Evolutionary conservation across 495 filamentous ascomycete species (phyloP).

Genomic region (Penicillium bovifimosum): DNA sequence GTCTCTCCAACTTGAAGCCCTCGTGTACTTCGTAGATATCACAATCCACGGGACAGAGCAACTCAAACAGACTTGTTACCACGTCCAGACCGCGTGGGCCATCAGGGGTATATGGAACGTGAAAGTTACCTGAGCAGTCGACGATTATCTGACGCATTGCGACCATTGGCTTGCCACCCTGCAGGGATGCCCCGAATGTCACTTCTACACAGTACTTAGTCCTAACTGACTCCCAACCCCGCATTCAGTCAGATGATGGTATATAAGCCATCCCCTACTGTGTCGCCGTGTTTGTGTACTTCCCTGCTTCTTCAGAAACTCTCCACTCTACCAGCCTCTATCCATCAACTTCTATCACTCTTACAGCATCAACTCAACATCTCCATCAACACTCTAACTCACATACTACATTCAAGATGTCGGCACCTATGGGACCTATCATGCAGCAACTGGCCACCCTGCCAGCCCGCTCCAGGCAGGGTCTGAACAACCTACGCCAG

Average conservation of each 20-base stretch:
- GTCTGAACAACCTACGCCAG: slow-evolving; percentile 25
- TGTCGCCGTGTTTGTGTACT: background rate
- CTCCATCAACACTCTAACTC: background rate
- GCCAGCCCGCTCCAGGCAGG: slow-evolving; percentile 27
- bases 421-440: slow-evolving; percentile 22
- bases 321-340: slow-evolving; percentile 7
- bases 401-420: slow-evolving; percentile 15
- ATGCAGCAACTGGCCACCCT: slow-evolving; percentile 19
- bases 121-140: slow-evolving; percentile 3
- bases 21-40: background rate
- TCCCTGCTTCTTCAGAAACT: slow-evolving; percentile 1
- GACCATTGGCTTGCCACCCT: slow-evolving; percentile 9
- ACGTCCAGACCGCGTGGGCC: background rate
- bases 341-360: background rate
- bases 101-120: background rate
- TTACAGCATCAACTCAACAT: slow-evolving; percentile 7
- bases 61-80: background rate
- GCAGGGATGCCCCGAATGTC: slow-evolving; percentile 19
- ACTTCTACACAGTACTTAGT: slow-evolving; percentile 14
- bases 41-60: background rate
- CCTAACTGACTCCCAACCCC: slow-evolving; percentile 18
- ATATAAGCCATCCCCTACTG: slow-evolving; percentile 12
- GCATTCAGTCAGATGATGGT: slow-evolving; percentile 27
- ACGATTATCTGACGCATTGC: background rate
- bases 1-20: background rate